Evolutionary conservation across 768 basidiomycete species (phyloP).

Genomic region (Pleurotus tuber-regium): DNA sequence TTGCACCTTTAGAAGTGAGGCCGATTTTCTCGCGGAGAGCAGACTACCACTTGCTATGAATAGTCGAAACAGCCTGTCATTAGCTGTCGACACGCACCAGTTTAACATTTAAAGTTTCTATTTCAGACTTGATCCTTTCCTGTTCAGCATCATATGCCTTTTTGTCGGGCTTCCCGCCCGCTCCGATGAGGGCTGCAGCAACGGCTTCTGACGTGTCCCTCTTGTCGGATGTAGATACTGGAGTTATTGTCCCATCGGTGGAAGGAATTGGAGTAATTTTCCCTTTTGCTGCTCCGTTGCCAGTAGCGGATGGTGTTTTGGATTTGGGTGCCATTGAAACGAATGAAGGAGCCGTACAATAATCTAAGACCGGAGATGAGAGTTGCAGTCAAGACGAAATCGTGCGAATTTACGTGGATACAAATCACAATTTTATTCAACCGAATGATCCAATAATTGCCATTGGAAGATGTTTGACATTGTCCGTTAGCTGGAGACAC

Average conservation of each 20-base stretch:
- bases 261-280: conserved; percentile 42
- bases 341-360: conserved; percentile 36
- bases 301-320: conserved; percentile 41
- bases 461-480: conserved; percentile 10
- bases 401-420: conserved; percentile 17
- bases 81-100: conserved; percentile 55
- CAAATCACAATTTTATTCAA: neutral
- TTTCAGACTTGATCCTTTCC: conserved; percentile 76
- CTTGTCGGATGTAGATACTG: conserved; percentile 43
- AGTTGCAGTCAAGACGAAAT: conserved; percentile 17
- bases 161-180: conserved; percentile 78
- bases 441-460: conserved; percentile 3
- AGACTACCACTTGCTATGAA: conserved; percentile 40
- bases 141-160: conserved; percentile 82
- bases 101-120: conserved; percentile 77
- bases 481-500: too few relatives aligned
- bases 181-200: conserved; percentile 13
- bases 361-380: conserved; percentile 22
- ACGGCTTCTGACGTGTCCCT: conserved; percentile 33
- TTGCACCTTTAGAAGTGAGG: conserved; percentile 56
- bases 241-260: conserved; percentile 46
- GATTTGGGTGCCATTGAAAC: conserved; percentile 39
- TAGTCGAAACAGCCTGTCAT: neutral
- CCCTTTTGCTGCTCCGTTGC: conserved; percentile 40
- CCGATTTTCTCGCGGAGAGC: conserved; percentile 76